Base-by-base conservation (phyloP, 208 protist genomes). In the Angomonas deanei region DNA sequence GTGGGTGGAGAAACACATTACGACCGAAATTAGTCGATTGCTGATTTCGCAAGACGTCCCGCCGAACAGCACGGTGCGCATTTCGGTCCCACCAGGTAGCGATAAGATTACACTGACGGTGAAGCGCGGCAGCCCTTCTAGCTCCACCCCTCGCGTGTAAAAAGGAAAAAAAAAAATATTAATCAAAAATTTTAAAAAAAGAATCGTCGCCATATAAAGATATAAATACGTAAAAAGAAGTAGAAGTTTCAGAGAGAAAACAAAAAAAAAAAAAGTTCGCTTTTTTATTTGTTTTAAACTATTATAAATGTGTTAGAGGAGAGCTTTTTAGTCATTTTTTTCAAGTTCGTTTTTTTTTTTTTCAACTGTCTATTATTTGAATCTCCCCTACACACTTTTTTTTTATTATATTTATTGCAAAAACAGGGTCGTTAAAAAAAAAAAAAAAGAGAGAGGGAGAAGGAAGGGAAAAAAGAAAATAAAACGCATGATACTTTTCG, bases 1-100 rank as follows among this genome's bases (percentile, higher is more conserved):
- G 10, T 96, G 87, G 79, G 64, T 97, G 23, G 85, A 97, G 67
- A 86, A 91, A 60, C 65, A 94, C 70, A 76, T 97, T 47, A 86
- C 87, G 10, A 97, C 94, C 3, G 82, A 93, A 66, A 54, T 97
- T 17, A 86, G 84, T 50, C 82, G 84, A 34, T 87, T 95, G 80
- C 86, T 97, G 42, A 77, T 97, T 32, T 28, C 74, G 26, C 69
- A 90, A 50, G 74, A 93, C 69, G 57, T 97, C 36, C 64, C 65
- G 24, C 80, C 91, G 10, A 78, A 85, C 74, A 88, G 80, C 65
- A 83, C 62, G 10, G 82, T 96, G 47, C 65, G 61, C 39, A 46
- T 93, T 13, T 72, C 67, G 13, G 49, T 90, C 31, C 72, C 76
- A 60, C 62, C 55, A 58, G 57, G 17, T 8, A 47, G 76, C 33